A percentile compares a stretch with the other conserved stretches of the same genome.
Evolutionary conservation across 1,284 basidiomycete species (phyloP).

Genomic region (Pseudozyma thailandica): DNA sequence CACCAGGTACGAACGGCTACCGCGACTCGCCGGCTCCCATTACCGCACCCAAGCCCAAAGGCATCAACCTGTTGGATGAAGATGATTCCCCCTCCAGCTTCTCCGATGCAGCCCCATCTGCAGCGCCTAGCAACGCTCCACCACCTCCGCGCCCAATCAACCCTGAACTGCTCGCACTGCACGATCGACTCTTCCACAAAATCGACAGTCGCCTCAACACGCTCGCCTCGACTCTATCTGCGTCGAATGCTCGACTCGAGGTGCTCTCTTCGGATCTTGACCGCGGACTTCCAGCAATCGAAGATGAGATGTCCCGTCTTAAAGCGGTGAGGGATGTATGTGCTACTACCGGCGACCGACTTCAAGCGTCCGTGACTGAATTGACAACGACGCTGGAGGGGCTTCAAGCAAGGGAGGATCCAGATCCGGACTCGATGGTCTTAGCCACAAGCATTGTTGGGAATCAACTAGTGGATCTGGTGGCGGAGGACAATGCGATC

Average conservation of each 20-base stretch:
- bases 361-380: conserved; percentile 75
- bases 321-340: conserved; percentile 95
- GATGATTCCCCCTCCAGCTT: conserved; percentile 11
- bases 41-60: conserved; percentile 23
- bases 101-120: neutral
- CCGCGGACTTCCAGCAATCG: conserved; percentile 87
- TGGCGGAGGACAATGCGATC: conserved; percentile 98
- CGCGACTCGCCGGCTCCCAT: conserved; percentile 2
- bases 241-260: conserved; percentile 80
- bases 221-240: conserved; percentile 76
- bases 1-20: conserved; percentile 5
- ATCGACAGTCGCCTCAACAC: conserved; percentile 77
- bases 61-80: conserved; percentile 42
- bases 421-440: conserved; percentile 57
- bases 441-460: conserved; percentile 62
- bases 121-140: conserved; percentile 68
- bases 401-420: conserved; percentile 39
- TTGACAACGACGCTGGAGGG: conserved; percentile 78
- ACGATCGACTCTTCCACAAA: conserved; percentile 81
- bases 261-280: conserved; percentile 84
- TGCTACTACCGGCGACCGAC: conserved; percentile 77
- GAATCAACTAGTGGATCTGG: conserved; percentile 80
- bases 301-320: conserved; percentile 94
- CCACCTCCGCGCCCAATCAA: conserved; percentile 83
- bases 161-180: conserved; percentile 82